These are phyloP conservation scores for Stygiomarasmius scandens DNA, from an alignment of 1,284 basidiomycete genomes.

Conservation along the genomic window DNA sequence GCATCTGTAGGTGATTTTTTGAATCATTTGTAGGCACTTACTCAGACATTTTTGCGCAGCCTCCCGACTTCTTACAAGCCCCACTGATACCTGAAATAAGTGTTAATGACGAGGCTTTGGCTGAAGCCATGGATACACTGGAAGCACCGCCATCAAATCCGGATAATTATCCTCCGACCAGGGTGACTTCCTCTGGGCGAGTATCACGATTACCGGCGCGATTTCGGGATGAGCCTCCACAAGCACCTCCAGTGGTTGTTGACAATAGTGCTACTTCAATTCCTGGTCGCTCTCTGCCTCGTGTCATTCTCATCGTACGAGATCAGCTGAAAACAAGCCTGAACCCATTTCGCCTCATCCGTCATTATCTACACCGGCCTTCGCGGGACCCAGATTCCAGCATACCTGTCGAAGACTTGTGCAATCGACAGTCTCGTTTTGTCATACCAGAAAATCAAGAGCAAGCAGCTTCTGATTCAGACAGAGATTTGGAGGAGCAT, in stretches of 20 bases:
- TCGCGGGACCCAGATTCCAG: slow-evolving; percentile 25
- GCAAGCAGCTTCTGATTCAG: neutral
- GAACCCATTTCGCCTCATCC: slow-evolving; percentile 23
- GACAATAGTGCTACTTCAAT: neutral
- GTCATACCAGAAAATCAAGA: neutral
- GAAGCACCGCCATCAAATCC: neutral
- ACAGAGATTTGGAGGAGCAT: neutral
- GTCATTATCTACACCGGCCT: slow-evolving; percentile 24
- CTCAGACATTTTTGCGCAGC: no score
- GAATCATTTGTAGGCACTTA: no score
- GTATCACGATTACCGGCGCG: neutral
- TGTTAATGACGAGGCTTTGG: no score
- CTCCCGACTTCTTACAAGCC: no score
- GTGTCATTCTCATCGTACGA: slow-evolving; percentile 22
- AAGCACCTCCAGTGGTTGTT: neutral
- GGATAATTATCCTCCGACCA: neutral
- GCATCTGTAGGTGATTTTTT: no score
- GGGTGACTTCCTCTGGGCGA: neutral
- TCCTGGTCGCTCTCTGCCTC: neutral
- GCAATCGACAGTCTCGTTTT: neutral
- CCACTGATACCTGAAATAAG: no score
- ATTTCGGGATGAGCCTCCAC: neutral
- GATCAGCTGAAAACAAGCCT: slow-evolving; percentile 20
- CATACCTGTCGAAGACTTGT: slow-evolving; percentile 16
- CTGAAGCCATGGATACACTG: neutral